Base-by-base conservation (phyloP, 306 rosid species). In the Vigna nakashimae region DNA sequence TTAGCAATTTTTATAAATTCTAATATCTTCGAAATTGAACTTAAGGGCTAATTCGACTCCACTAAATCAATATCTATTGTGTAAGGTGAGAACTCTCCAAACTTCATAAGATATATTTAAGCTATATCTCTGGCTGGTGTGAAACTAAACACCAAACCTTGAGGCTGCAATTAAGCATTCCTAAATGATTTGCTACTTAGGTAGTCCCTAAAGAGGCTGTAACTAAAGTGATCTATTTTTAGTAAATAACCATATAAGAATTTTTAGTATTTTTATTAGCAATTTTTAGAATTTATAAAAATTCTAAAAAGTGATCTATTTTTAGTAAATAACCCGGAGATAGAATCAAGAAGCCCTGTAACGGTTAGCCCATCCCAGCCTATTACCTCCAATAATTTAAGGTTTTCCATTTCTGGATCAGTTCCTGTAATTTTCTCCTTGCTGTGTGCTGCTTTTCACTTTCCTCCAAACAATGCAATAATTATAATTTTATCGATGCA, bases 401-500 rank as follows among this genome's bases (percentile, higher is more conserved):
- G 38, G n/a, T 32, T 36, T 53, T 38, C 38, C 5, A 48, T 48
- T 75, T 53, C 34, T 50, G 43, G 53, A 64, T 51, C 15, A 30
- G 46, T 32, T 48, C 11, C 28, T 20, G 4, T 60, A 36, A 15
- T 16, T 50, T 79, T 17, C 71, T 50, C 11, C n/a, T 57, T 13
- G 1, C 49, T 58, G 15, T 15, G 24, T 51, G 73, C 22, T 70
- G 16, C 42, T 71, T 43, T 71, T 28, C 4, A 16, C 68, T 46
- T 60, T 36, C 52, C 60, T 77, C 32, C 36, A 30, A 71, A 56
- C 43, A 40, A 5, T 40, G 3, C 56, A 46, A 36, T 72, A 63
- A 55, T 64, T 20, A 8, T 50, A 43, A 15, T 52, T 84, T 38
- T 55, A 48, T 81, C 16, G 22, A 43, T 75, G 75, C 79, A 92